phyloP scores from a whole-genome alignment of 495 filamentous ascomycete genomes.

The Choiromyces venosus region DNA sequence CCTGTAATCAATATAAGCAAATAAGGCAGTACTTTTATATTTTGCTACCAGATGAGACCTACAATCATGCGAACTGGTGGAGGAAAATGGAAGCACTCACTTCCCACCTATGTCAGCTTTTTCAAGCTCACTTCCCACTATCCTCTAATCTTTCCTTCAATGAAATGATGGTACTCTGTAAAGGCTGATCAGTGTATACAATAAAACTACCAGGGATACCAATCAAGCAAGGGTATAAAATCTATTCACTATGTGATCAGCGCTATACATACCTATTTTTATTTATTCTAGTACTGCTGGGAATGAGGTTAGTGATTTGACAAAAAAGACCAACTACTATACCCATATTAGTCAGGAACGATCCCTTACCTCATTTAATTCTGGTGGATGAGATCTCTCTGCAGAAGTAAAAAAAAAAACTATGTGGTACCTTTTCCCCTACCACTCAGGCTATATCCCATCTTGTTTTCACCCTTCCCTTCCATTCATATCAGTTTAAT shows the following conservation, averaged over 20 bases:
- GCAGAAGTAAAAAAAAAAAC: background rate
- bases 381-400: conserved; percentile 6
- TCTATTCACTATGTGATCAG: too few relatives aligned
- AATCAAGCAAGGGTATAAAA: too few relatives aligned
- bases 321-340: conserved; percentile 9
- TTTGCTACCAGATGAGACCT: background rate
- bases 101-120: conserved; percentile 1
- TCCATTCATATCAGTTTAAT: conserved; percentile 12
- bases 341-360: conserved; percentile 11
- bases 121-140: background rate
- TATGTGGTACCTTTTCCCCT: too few relatives aligned
- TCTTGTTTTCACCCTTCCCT: conserved; percentile 11
- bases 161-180: conserved; percentile 20
- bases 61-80: conserved; percentile 14
- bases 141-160: conserved; percentile 18
- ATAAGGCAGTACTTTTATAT: background rate
- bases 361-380: conserved; percentile 12
- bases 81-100: conserved; percentile 13
- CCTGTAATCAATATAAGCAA: background rate
- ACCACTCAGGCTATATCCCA: too few relatives aligned
- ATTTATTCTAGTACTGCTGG: too few relatives aligned
- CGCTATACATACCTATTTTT: too few relatives aligned
- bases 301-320: background rate
- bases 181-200: conserved; percentile 9
- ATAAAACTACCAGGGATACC: conserved; percentile 30